These are phyloP conservation scores for Gautieria morchelliformis DNA, from an alignment of 768 basidiomycete species.

Conservation along the genomic window DNA sequence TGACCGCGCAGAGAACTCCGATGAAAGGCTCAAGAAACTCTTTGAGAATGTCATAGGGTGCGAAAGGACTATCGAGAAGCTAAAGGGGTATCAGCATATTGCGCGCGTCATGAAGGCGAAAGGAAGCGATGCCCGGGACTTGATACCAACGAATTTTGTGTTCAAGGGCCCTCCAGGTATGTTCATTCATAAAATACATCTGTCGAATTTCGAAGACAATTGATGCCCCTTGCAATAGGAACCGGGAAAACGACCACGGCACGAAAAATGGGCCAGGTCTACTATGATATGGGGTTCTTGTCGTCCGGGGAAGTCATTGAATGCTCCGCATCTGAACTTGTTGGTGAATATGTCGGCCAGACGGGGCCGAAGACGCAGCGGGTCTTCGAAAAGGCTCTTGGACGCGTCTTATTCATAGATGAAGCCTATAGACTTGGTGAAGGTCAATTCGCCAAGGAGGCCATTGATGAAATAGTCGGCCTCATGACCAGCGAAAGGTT, in stretches of 20 bases:
- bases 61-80: conserved; percentile 39
- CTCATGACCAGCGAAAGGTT: conserved; percentile 50
- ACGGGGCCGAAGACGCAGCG: conserved; percentile 59
- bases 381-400: conserved; percentile 54
- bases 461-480: conserved; percentile 61
- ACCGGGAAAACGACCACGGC: conserved; percentile 58
- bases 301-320: conserved; percentile 46
- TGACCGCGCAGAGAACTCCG: conserved; percentile 42
- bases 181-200: conserved; percentile 8
- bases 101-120: conserved; percentile 31
- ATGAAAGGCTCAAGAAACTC: conserved; percentile 28
- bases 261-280: conserved; percentile 53
- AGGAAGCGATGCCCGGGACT: conserved; percentile 35
- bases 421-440: conserved; percentile 58
- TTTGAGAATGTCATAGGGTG: conserved; percentile 58
- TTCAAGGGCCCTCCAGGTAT: conserved; percentile 68
- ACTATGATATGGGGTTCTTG: conserved; percentile 53
- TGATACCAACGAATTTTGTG: conserved; percentile 53
- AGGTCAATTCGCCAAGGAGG: conserved; percentile 60
- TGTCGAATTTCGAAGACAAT: too few species aligned
- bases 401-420: conserved; percentile 61
- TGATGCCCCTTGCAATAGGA: too few species aligned
- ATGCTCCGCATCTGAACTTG: conserved; percentile 60
- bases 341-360: conserved; percentile 62
- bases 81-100: conserved; percentile 44